Percentiles rank a stretch among this genome's conserved stretches.
phyloP scores from a whole-genome alignment of 371 early-diverging fungal genomes.

The Coemansia sp. region DNA sequence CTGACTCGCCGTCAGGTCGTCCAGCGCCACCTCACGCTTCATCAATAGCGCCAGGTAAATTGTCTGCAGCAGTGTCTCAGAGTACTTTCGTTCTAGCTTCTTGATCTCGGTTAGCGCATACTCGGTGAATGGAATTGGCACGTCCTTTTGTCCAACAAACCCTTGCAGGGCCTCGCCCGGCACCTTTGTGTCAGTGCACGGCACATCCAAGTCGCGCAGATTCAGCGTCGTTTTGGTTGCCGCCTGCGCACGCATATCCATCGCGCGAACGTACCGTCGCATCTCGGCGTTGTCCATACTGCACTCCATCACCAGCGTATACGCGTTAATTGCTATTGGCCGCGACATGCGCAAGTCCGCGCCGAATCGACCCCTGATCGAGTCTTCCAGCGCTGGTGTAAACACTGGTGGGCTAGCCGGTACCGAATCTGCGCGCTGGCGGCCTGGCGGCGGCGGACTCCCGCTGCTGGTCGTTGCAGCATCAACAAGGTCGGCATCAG shows the following conservation, averaged over 20 bases:
- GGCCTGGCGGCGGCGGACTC: not conserved
- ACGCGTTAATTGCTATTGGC: conserved; percentile 23
- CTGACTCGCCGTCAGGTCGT: conserved; percentile 29
- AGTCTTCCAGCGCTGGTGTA: conserved; percentile 31
- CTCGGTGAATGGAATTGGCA: conserved; percentile 41
- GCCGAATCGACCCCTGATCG: conserved; percentile 14
- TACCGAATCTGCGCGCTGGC: conserved; percentile 17
- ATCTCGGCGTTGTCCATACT: conserved; percentile 47
- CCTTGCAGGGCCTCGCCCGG: conserved; percentile 34
- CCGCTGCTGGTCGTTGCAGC: not conserved
- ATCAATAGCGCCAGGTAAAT: conserved; percentile 50
- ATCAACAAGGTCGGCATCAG: not conserved
- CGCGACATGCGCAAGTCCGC: not conserved
- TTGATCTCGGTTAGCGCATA: conserved; percentile 46
- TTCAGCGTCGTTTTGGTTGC: conserved; percentile 30
- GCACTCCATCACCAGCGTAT: conserved; percentile 47
- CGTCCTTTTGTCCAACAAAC: conserved; percentile 40
- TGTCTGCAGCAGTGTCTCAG: conserved; percentile 47
- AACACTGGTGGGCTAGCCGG: conserved; percentile 33
- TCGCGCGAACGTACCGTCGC: conserved; percentile 28
- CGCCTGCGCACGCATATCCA: conserved; percentile 4
- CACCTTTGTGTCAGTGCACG: conserved; percentile 18
- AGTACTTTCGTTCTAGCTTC: conserved; percentile 48
- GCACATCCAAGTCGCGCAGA: conserved; percentile 23
- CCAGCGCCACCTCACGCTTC: conserved; percentile 29